A percentile compares a stretch with the other conserved stretches of the same genome.
phyloP scores from a whole-genome alignment of 805 yeast species.

The Candida easanensis region DNA sequence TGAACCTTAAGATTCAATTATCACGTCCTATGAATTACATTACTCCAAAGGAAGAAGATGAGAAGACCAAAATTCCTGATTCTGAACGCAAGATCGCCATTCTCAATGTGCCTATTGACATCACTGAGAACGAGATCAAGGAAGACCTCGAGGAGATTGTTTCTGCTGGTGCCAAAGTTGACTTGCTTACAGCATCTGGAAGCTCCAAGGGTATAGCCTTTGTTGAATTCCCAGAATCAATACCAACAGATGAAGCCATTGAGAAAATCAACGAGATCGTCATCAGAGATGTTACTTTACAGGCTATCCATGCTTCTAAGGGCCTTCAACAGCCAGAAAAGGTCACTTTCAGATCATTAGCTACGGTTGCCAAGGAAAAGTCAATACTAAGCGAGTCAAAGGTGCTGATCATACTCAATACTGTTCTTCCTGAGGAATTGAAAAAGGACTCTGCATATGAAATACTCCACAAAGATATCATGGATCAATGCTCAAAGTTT shows the following conservation, averaged over 20 bases:
- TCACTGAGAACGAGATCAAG: conserved; percentile 41
- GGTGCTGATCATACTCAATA: conserved; percentile 65
- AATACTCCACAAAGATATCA: conserved; percentile 52
- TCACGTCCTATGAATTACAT: conserved; percentile 47
- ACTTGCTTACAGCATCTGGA: conserved; percentile 34
- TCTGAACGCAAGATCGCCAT: conserved; percentile 46
- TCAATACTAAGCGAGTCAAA: conserved; percentile 28
- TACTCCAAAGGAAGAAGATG: conserved; percentile 26
- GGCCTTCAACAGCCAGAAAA: conserved; percentile 16
- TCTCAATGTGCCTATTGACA: conserved; percentile 40
- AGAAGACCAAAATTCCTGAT: conserved; percentile 28
- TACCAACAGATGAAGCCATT: conserved; percentile 18
- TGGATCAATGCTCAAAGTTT: conserved; percentile 42
- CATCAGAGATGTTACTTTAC: conserved; percentile 35
- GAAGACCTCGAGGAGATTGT: conserved; percentile 38
- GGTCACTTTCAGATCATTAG: conserved; percentile 24
- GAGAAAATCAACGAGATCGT: conserved; percentile 33
- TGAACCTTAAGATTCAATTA: conserved; percentile 32
- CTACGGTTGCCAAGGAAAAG: conserved; percentile 15
- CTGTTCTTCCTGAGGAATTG: conserved; percentile 63
- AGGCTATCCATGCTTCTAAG: conserved; percentile 38
- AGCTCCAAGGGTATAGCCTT: conserved; percentile 58
- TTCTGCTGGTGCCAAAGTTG: conserved; percentile 1
- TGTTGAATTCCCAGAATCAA: conserved; percentile 36
- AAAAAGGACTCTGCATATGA: conserved; percentile 45